Evolutionary conservation across 2,329 filamentous ascomycete genomes (phyloP), one percentile per base, ranked within the genome.

Genomic region (Verticillium isaacii): DNA sequence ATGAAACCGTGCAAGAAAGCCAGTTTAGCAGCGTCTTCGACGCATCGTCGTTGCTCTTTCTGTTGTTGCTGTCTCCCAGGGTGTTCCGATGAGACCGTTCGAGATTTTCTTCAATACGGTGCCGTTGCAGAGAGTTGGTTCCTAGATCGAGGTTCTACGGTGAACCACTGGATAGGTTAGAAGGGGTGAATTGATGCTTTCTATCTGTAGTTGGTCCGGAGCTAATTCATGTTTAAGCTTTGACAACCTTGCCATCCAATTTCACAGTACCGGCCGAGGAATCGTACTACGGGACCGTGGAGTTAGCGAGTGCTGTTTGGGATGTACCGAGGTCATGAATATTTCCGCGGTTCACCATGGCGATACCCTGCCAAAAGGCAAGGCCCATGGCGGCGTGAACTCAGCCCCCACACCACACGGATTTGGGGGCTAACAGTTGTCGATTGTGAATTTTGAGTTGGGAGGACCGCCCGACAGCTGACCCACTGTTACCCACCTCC

Each of bases 271-370:
- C 73, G 0, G 63, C 61, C 3, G 32, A 14, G 1, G 60, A 62
- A 12, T 63, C 56, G 41, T 90, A 90, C 29, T 29, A 4, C 29
- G 29, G 5, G 29, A 6, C 29, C 29, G 4, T 29, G 5, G 29
- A 29, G 29, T 29, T 29, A 1, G 29, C 29, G 5, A 39, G 2
- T 39, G 37, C 11, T 39, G 11, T 39, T 15, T 29, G 29, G 5
- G 29, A 29, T 29, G 29, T 29, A 29, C 5, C 61, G 60, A 5
- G 60, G 7, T 63, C 60, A 3, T 32, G 12, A 1, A 62, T 45
- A 45, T 66, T 61, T 15, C 60, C 59, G 9, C 60, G 39, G 5
- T 72, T 69, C 5, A 80, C 75, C 60, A 80, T 66, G 1, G 78
- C 70, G 55, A 80, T 76, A 59, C 62, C 65, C 45, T 66, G 65